Evolutionary conservation across 2,329 filamentous ascomycete species (phyloP).

Genomic region (Nemania diffusa): DNA sequence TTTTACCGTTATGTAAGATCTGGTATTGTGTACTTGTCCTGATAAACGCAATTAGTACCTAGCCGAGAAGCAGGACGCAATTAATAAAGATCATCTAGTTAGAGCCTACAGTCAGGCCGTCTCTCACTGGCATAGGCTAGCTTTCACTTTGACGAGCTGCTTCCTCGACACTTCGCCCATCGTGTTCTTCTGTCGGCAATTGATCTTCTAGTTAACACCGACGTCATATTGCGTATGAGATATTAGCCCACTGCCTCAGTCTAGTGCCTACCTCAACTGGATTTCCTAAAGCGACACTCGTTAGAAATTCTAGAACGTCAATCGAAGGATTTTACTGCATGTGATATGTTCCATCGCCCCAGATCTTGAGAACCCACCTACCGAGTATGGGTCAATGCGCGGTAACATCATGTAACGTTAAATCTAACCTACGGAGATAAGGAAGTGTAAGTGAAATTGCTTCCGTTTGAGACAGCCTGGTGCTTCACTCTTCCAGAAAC

Average conservation of each 20-base stretch:
- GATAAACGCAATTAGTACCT: too few species aligned
- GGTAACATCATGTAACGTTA: background rate
- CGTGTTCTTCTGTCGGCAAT: constrained; percentile 51
- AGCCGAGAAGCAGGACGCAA: too few species aligned
- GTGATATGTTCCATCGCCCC: background rate
- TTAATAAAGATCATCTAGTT: too few species aligned
- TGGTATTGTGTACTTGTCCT: too few species aligned
- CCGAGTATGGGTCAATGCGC: background rate
- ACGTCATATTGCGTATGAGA: constrained; percentile 28
- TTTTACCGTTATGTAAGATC: too few species aligned
- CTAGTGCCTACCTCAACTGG: too few species aligned
- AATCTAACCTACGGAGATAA: background rate
- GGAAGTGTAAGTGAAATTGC: background rate
- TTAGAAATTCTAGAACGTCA: constrained; percentile 36
- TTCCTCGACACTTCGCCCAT: constrained; percentile 53
- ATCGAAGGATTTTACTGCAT: constrained; percentile 35
- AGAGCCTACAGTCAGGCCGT: too few species aligned
- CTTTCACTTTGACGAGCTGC: constrained; percentile 47
- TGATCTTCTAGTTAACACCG: background rate
- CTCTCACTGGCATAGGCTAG: constrained; percentile 48
- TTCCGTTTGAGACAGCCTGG: background rate
- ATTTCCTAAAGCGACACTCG: background rate
- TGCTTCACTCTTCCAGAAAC: too few species aligned
- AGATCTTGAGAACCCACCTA: background rate
- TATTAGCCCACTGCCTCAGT: too few species aligned